phyloP scores from a whole-genome alignment of 1,139 yeast genomes.

The Pichia sp. region DNA sequence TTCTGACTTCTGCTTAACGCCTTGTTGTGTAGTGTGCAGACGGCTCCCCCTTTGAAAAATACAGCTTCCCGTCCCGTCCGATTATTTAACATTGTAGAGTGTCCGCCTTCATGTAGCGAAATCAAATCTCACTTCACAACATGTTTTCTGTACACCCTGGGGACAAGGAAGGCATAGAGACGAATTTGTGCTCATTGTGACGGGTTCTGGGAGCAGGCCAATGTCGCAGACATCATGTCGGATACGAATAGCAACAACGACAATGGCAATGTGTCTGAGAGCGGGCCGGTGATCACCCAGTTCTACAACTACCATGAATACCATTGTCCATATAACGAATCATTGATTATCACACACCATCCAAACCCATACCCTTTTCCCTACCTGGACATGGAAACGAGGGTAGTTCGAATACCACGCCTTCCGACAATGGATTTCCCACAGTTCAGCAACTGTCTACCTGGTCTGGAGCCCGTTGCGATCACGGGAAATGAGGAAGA shows the following conservation, averaged over 20 bases:
- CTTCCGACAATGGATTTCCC: conserved; percentile 45
- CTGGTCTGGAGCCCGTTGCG: conserved; percentile 39
- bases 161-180: not conserved
- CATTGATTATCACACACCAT: conserved; percentile 55
- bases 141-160: not conserved
- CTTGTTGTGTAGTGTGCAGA: too few species aligned
- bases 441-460: conserved; percentile 52
- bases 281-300: conserved; percentile 14
- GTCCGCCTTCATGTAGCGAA: not conserved
- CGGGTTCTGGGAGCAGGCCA: not conserved
- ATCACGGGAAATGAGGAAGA: conserved; percentile 3
- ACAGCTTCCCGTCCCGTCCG: too few species aligned
- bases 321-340: conserved; percentile 36
- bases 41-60: too few species aligned
- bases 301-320: conserved; percentile 70
- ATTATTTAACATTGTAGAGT: too few species aligned
- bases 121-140: not conserved
- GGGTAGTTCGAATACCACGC: conserved; percentile 65
- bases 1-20: too few species aligned
- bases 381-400: conserved; percentile 32
- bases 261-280: not conserved
- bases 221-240: not conserved
- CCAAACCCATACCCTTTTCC: conserved; percentile 48
- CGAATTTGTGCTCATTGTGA: too few species aligned
- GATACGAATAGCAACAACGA: not conserved